Evolutionary conservation across 1,284 basidiomycete species (phyloP).

Genomic region (Meira nashicola): DNA sequence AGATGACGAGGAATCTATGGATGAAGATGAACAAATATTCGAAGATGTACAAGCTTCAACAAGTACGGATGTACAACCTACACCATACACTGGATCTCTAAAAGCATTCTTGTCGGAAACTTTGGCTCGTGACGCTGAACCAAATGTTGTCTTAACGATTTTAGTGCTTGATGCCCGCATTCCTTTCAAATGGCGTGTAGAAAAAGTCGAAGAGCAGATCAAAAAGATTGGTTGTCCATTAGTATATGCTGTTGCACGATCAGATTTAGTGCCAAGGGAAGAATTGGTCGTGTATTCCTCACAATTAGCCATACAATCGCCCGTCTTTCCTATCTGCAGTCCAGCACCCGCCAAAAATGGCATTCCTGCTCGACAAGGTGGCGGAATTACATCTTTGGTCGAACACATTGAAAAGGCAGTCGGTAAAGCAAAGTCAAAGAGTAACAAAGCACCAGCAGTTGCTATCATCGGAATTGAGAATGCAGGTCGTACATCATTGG

Average conservation of each 20-base stretch:
- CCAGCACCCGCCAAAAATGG: conserved; percentile 14
- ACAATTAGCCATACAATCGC: not conserved
- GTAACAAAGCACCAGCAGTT: conserved; percentile 22
- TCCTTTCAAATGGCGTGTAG: conserved; percentile 36
- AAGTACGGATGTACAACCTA: conserved; percentile 6
- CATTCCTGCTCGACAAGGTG: conserved; percentile 21
- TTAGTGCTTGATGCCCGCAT: conserved; percentile 41
- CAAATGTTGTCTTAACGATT: conserved; percentile 29
- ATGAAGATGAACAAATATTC: conserved; percentile 11
- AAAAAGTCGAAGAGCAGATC: conserved; percentile 33
- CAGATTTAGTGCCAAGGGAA: not conserved
- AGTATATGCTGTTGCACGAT: conserved; percentile 22
- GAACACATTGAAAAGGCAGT: conserved; percentile 26
- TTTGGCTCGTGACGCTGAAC: conserved; percentile 11
- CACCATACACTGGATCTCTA: conserved; percentile 25
- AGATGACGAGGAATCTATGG: conserved; percentile 20
- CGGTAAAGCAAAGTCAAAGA: conserved; percentile 20
- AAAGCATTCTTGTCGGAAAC: conserved; percentile 19
- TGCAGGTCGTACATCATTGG: conserved; percentile 19
- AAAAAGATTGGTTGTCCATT: conserved; percentile 16
- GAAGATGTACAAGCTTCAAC: not conserved
- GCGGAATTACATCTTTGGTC: not conserved
- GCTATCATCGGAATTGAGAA: conserved; percentile 39
- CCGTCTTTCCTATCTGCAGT: conserved; percentile 35
- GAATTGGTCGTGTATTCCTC: not conserved